Conservation (phyloP, 495 filamentous ascomycete species). For the Glarea lozoyensis region DNA sequence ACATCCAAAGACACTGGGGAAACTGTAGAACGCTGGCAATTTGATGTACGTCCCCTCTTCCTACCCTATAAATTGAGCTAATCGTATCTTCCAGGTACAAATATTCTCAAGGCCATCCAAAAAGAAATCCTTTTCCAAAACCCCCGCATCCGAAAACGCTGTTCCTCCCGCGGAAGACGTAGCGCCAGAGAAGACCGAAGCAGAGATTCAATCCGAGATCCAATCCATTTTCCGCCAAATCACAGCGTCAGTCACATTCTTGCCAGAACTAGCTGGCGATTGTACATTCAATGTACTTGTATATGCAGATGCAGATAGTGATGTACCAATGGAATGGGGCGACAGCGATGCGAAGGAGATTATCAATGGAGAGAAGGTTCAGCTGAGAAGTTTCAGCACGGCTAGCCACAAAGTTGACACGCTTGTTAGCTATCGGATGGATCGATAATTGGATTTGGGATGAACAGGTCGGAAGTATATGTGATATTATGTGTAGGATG, state of each 20-base stretch:
- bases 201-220: constrained; percentile 91
- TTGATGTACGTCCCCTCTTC: constrained; percentile 56
- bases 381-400: constrained; percentile 91
- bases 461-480: too few species aligned
- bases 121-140: constrained; percentile 40
- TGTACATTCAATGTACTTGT: constrained; percentile 99
- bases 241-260: constrained; percentile 93
- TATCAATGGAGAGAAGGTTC: constrained; percentile 88
- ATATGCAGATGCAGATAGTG: constrained; percentile 92
- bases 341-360: constrained; percentile 99
- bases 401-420: constrained; percentile 90
- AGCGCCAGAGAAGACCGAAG: constrained; percentile 68
- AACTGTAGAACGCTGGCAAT: constrained; percentile 95
- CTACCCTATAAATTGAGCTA: constrained; percentile 1
- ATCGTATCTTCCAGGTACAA: constrained; percentile 42
- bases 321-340: constrained; percentile 97
- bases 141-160: constrained; percentile 55
- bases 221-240: constrained; percentile 95
- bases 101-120: too few species aligned
- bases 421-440: constrained; percentile 76
- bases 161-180: constrained; percentile 29
- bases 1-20: constrained; percentile 95
- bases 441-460: too few species aligned
- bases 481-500: too few species aligned
- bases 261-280: constrained; percentile 83